These are phyloP conservation scores for Saprolegnia parasitica DNA, from an alignment of 352 stramenopile genomes.

Conservation along the genomic window DNA sequence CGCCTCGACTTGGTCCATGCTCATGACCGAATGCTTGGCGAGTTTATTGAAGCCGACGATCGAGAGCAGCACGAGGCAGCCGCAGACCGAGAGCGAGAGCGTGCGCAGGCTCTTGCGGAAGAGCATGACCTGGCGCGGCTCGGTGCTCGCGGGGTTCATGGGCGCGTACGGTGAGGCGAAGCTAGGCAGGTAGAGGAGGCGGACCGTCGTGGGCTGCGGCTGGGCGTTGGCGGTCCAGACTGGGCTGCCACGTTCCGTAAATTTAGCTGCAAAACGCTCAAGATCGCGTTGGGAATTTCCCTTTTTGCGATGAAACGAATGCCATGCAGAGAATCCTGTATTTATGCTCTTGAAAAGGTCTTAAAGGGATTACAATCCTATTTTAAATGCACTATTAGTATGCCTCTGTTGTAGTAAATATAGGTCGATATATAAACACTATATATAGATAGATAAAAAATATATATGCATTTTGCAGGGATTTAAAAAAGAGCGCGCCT, in stretches of 20 bases:
- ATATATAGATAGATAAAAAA: too few relatives aligned
- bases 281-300: background rate
- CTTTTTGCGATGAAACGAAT: too few relatives aligned
- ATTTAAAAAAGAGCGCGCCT: too few relatives aligned
- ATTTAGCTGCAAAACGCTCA: conserved; percentile 3
- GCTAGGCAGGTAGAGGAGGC: too few relatives aligned
- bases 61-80: conserved; percentile 24
- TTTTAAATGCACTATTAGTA: too few relatives aligned
- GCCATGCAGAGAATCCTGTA: too few relatives aligned
- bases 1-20: conserved; percentile 36
- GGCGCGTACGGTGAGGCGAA: conserved; percentile 8
- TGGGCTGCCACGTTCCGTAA: background rate
- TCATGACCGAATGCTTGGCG: background rate
- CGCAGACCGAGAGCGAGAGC: conserved; percentile 9
- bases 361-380: background rate
- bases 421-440: conserved; percentile 3
- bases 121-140: background rate
- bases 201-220: too few relatives aligned
- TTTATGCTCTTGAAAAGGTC: background rate
- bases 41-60: conserved; percentile 19
- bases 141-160: conserved; percentile 11
- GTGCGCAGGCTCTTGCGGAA: conserved; percentile 16
- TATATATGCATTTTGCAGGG: too few relatives aligned
- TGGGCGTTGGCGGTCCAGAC: background rate
- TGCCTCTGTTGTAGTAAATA: background rate